Evolutionary conservation across 164 flowering plant genomes (phyloP).

Genomic region (Vitis labrusca): DNA sequence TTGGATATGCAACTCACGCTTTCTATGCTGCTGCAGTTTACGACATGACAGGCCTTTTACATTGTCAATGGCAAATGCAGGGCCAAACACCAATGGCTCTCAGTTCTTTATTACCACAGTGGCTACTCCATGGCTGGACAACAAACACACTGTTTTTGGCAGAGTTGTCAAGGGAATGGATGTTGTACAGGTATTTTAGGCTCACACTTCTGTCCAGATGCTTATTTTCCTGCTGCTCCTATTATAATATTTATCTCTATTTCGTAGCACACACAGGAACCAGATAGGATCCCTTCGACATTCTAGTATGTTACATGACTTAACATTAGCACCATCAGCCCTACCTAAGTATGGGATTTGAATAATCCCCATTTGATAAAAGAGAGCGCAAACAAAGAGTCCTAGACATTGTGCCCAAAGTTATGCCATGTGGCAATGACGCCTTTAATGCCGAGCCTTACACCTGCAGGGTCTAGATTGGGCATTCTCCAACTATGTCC

Average conservation of each 20-base stretch:
- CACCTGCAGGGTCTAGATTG: too few relatives aligned
- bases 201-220: constrained; percentile 1
- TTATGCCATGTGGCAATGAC: too few relatives aligned
- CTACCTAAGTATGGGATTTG: too few relatives aligned
- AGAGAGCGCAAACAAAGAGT: too few relatives aligned
- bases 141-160: constrained; percentile 96
- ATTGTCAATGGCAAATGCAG: constrained; percentile 99
- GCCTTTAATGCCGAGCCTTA: too few relatives aligned
- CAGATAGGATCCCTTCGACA: not conserved
- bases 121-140: constrained; percentile 98
- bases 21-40: constrained; percentile 54
- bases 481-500: too few relatives aligned
- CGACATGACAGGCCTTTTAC: constrained; percentile 98
- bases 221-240: not conserved
- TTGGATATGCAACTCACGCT: too few relatives aligned
- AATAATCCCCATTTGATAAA: too few relatives aligned
- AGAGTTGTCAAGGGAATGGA: constrained; percentile 98
- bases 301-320: not conserved
- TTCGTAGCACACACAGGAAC: too few relatives aligned
- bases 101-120: constrained; percentile 97
- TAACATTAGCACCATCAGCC: too few relatives aligned
- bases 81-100: constrained; percentile 95
- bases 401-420: too few relatives aligned
- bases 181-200: constrained; percentile 81
- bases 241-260: not conserved